Conservation (phyloP, 1,284 basidiomycete genomes). For the Sporisorium graminicola region DNA sequence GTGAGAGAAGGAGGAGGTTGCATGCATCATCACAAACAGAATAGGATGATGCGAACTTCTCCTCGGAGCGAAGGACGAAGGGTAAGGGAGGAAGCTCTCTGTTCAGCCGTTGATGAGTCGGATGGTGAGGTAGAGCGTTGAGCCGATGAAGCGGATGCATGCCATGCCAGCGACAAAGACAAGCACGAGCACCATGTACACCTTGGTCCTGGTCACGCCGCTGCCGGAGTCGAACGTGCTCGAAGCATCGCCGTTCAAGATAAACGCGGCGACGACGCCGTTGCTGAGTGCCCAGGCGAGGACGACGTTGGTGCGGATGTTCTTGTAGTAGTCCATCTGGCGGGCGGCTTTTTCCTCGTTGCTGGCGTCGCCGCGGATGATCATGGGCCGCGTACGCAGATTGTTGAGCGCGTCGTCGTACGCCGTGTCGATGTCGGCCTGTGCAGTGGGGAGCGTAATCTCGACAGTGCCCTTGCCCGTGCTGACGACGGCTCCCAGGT, state of each 20-base stretch:
- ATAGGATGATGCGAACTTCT: not conserved
- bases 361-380: conserved; percentile 66
- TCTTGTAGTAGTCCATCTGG: conserved; percentile 72
- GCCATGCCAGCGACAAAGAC: conserved; percentile 65
- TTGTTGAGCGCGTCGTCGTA: conserved; percentile 91
- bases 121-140: conserved; percentile 60
- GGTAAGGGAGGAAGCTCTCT: not conserved
- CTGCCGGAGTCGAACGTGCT: conserved; percentile 47
- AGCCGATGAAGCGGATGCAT: conserved; percentile 63
- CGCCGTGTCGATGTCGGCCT: conserved; percentile 86
- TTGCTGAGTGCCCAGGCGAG: conserved; percentile 87
- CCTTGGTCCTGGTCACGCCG: conserved; percentile 59
- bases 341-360: conserved; percentile 62
- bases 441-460: conserved; percentile 85
- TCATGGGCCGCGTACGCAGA: conserved; percentile 76
- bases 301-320: conserved; percentile 89
- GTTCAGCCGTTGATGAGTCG: conserved; percentile 49
- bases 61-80: not conserved
- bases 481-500: conserved; percentile 66
- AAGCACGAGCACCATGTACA: conserved; percentile 66
- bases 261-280: conserved; percentile 66
- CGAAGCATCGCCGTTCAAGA: conserved; percentile 54
- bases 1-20: not conserved
- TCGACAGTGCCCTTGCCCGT: conserved; percentile 76
- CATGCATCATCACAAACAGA: too few relatives aligned